Evolutionary conservation across 805 yeast genomes (phyloP).

Genomic region (Komagataella phaffii): DNA sequence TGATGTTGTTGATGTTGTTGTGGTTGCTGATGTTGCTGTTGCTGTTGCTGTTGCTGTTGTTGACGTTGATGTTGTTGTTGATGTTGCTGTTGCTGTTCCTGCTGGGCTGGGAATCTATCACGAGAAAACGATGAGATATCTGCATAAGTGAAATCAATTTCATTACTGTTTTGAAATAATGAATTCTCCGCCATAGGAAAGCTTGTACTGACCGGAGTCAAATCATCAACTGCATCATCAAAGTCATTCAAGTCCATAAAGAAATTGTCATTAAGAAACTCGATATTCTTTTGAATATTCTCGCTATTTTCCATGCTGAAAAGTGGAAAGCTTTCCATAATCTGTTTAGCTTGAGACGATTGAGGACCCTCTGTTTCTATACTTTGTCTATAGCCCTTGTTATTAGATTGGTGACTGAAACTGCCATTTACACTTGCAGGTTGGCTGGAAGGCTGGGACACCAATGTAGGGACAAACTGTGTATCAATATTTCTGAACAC

Average conservation of each 20-base stretch:
- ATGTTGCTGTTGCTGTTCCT: conserved; percentile 5
- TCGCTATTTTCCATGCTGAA: neutral
- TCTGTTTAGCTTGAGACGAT: neutral
- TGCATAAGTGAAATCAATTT: conserved; percentile 24
- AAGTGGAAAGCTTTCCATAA: neutral
- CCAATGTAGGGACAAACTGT: conserved; percentile 1
- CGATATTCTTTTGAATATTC: neutral
- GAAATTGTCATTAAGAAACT: conserved; percentile 1
- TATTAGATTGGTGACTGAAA: neutral
- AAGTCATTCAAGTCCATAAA: conserved; percentile 2
- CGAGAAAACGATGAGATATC: conserved; percentile 9
- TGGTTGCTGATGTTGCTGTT: neutral
- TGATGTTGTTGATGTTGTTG: too few species aligned
- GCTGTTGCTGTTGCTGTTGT: conserved; percentile 8
- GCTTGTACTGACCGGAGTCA: neutral
- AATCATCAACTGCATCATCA: neutral
- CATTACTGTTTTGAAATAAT: conserved; percentile 8
- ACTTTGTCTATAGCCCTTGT: neutral
- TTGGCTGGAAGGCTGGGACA: neutral
- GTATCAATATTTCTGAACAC: conserved; percentile 6
- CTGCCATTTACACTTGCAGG: neutral
- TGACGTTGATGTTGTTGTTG: conserved; percentile 3
- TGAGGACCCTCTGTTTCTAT: neutral
- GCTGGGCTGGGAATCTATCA: conserved; percentile 5
- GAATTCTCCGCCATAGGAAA: neutral